Evolutionary conservation across 2,329 filamentous ascomycete genomes (phyloP), one percentile per base, ranked within the genome.

Genomic region (Allantophomopsis lycopodina): DNA sequence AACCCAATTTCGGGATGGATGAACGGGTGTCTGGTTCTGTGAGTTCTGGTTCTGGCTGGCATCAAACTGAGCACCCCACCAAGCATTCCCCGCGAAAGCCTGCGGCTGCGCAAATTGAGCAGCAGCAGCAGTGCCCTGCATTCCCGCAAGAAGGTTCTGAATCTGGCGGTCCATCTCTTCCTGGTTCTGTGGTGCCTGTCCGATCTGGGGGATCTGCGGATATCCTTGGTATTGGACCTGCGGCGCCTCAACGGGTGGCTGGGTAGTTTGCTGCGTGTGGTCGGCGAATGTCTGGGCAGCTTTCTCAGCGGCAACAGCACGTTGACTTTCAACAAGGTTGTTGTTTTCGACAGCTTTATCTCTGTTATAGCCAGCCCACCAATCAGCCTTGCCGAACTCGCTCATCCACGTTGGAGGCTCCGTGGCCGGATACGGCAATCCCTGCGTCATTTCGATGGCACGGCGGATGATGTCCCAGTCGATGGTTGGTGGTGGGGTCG

Each of bases 321-420:
- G 23, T 12, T 28, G 23, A 28, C 5, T 28, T 8, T 28, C 23
- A 8, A 28, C 23, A 3, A 28, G 11, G 3, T 28, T 28, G 23
- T 10, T 28, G 40, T 61, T 61, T 36, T 64, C 59, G 2, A 53
- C 50, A 7, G 59, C 54, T 30, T 56, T 54, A 36, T 63, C 59
- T 34, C 53, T 54, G 30, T 56, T 52, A 44, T 64, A 67, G 0
- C 68, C 69, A 10, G 63, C 54, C 58, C 65, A 67, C 71, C 72
- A 77, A 44, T 71, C 64, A 8, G 62, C 58, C 44, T 63, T 63
- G 23, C 62, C 53, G 23, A 68, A 60, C 16, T 64, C 55, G 8
- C 55, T 56, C 46, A 76, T 62, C 63, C 70, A 73, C 14, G 64
- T 62, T 1, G 73, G 71, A 3, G 73, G 68, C 34, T 68, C 62